phyloP scores from a whole-genome alignment of 2,329 filamentous ascomycete species.

The Trichoderma sp. region DNA sequence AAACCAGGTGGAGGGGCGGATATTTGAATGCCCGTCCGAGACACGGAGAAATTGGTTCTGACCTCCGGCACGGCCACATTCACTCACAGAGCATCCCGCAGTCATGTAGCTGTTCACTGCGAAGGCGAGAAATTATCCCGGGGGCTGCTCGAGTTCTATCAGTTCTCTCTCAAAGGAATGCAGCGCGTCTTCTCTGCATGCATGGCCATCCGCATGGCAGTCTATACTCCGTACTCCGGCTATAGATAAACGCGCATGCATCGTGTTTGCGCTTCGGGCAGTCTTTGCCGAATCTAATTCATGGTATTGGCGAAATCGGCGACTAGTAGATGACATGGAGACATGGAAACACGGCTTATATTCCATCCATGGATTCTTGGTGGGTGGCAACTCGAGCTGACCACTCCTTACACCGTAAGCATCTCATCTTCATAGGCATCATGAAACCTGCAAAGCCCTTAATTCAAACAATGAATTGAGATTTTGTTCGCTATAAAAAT shows the following conservation, averaged over 20 bases:
- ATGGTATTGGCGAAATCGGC: neutral
- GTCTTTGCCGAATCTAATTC: neutral
- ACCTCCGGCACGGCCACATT: neutral
- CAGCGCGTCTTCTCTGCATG: neutral
- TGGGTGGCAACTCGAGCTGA: neutral
- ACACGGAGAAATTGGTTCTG: neutral
- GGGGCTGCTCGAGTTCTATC: accelerated
- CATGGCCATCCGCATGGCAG: neutral
- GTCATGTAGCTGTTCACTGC: accelerated
- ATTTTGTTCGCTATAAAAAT: neutral
- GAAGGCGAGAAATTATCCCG: neutral
- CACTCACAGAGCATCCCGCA: too few species aligned
- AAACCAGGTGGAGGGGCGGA: neutral
- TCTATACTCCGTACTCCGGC: neutral
- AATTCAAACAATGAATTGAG: neutral
- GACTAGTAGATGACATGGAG: neutral
- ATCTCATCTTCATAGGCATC: neutral
- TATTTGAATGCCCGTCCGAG: neutral
- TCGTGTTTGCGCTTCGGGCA: neutral
- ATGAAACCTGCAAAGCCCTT: neutral
- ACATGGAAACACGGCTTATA: neutral
- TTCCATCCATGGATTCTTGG: neutral
- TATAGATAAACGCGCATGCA: neutral
- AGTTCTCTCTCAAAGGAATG: too few species aligned
- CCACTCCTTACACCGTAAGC: neutral